These are phyloP conservation scores for Pichia insulana DNA, from an alignment of 805 yeast species.

Conservation along the genomic window DNA sequence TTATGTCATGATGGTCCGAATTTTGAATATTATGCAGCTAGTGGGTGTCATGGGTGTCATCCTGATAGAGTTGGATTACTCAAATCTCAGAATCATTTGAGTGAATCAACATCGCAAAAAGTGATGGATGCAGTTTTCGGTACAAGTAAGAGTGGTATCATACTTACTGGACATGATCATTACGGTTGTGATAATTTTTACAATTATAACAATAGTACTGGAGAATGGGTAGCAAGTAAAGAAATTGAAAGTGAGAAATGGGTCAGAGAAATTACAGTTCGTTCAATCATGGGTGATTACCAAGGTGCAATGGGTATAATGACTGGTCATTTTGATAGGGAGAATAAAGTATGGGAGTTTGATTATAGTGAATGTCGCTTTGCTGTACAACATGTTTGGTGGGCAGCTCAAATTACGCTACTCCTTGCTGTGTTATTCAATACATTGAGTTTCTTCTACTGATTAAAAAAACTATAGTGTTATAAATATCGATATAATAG, in stretches of 20 bases:
- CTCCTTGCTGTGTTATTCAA: constrained; percentile 31
- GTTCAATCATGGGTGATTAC: constrained; percentile 94
- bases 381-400: constrained; percentile 87
- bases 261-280: constrained; percentile 72
- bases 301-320: constrained; percentile 83
- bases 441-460: background rate
- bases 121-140: constrained; percentile 68
- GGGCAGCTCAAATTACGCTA: constrained; percentile 61
- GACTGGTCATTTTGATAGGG: constrained; percentile 55
- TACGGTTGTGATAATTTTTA: constrained; percentile 80
- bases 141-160: constrained; percentile 60
- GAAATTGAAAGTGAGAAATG: constrained; percentile 27
- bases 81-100: constrained; percentile 80
- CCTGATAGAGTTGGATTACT: constrained; percentile 63
- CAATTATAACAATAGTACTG: constrained; percentile 32
- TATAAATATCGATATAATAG: background rate
- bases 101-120: constrained; percentile 53
- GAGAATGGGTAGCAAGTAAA: constrained; percentile 55
- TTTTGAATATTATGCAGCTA: constrained; percentile 47
- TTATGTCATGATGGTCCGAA: constrained; percentile 83
- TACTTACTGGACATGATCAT: constrained; percentile 93
- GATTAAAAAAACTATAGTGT: background rate
- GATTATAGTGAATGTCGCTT: constrained; percentile 71
- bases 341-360: constrained; percentile 49
- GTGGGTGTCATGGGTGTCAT: constrained; percentile 40